Evolutionary conservation across 78 protist genomes (phyloP).

Genomic region (Paulinella micropora): DNA sequence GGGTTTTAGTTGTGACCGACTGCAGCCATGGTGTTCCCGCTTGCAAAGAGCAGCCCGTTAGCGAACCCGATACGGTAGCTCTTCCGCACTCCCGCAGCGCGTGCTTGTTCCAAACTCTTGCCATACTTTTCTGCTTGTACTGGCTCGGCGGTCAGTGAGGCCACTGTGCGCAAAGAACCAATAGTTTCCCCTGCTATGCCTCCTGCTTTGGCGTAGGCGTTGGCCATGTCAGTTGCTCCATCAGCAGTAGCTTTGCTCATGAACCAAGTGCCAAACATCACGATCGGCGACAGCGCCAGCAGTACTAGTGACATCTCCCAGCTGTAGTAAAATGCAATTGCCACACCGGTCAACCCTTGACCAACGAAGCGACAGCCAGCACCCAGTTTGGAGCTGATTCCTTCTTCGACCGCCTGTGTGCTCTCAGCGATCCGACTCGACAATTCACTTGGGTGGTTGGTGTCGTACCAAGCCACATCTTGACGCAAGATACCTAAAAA

Average conservation of each 20-base stretch:
- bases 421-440: no score
- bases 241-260: not conserved
- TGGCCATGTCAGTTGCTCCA: not conserved
- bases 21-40: not conserved
- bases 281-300: not conserved
- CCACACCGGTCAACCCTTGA: not conserved
- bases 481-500: no score
- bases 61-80: not conserved
- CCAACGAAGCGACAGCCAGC: not conserved
- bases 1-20: not conserved
- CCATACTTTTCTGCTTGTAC: no score
- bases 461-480: no score
- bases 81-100: no score
- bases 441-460: no score
- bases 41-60: not conserved
- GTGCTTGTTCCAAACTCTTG: no score
- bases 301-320: not conserved
- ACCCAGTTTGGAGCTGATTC: not conserved
- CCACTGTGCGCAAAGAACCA: no score
- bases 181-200: no score
- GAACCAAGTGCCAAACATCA: not conserved
- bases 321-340: not conserved
- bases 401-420: not conserved
- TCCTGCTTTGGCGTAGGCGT: slow-evolving; percentile 1
- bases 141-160: no score